phyloP scores from a whole-genome alignment of 2,329 filamentous ascomycete species.

The Dactylella cylindrospora region DNA sequence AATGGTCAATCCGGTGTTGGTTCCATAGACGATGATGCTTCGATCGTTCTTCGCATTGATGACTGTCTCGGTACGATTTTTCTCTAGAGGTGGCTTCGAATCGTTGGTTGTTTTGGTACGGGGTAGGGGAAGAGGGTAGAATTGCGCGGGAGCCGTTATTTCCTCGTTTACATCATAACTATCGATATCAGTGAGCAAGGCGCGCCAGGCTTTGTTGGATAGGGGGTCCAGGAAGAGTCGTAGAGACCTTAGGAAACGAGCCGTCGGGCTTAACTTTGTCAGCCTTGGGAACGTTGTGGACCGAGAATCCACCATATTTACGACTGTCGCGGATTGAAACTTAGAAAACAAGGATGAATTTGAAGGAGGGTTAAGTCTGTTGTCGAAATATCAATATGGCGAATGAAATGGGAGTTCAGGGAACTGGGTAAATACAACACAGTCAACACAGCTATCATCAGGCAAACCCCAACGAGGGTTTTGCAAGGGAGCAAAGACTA shows the following conservation, averaged over 20 bases:
- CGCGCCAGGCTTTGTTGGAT: background rate
- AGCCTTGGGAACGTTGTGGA: slow-evolving; percentile 9
- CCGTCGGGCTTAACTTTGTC: slow-evolving; percentile 6
- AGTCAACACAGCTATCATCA: too few species aligned
- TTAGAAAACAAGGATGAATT: too few species aligned
- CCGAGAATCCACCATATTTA: slow-evolving; percentile 18
- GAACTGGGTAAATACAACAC: too few species aligned
- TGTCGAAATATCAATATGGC: too few species aligned
- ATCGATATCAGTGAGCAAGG: slow-evolving; percentile 10
- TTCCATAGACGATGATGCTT: slow-evolving; percentile 30
- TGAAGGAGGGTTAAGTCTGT: too few species aligned
- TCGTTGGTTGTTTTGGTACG: background rate
- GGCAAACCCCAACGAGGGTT: too few species aligned
- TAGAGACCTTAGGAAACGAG: slow-evolving; percentile 21
- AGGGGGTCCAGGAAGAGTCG: too few species aligned
- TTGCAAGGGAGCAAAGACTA: too few species aligned
- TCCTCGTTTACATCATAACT: slow-evolving; percentile 23
- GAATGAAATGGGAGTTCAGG: too few species aligned
- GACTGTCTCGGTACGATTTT: background rate
- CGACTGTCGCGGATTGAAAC: too few species aligned
- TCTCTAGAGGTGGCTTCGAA: background rate
- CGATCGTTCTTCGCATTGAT: slow-evolving; percentile 4
- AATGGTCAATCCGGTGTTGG: slow-evolving; percentile 21
- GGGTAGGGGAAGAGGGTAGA: slow-evolving; percentile 22
- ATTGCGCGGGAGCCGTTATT: slow-evolving; percentile 23